Percentiles rank a stretch among this genome's conserved stretches.
Conservation (phyloP, 2,329 filamentous ascomycete species). For the Clonostachys rhizophaga region DNA sequence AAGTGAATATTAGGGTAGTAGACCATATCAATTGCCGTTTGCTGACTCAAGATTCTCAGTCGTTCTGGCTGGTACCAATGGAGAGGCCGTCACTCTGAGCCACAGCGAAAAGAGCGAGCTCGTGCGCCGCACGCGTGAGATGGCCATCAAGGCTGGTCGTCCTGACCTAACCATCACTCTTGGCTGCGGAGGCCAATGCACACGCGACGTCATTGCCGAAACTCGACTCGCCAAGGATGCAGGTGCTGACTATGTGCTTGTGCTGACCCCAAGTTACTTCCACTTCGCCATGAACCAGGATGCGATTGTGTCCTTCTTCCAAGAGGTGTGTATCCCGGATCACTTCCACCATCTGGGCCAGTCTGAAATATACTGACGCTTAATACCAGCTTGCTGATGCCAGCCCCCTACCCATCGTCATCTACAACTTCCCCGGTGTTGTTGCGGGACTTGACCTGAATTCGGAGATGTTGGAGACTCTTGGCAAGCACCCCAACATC, state of each 20-base stretch:
- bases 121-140: constrained; percentile 55
- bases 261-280: constrained; percentile 70
- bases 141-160: constrained; percentile 51
- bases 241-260: constrained; percentile 63
- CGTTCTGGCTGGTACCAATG: constrained; percentile 68
- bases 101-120: constrained; percentile 59
- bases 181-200: constrained; percentile 62
- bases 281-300: constrained; percentile 57
- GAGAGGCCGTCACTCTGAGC: constrained; percentile 67
- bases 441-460: constrained; percentile 64
- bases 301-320: constrained; percentile 59
- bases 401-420: constrained; percentile 57
- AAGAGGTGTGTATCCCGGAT: constrained; percentile 22
- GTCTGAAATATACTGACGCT: no score
- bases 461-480: constrained; percentile 56
- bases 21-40: constrained; percentile 4
- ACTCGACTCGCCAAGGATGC: constrained; percentile 56
- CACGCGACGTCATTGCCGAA: constrained; percentile 60
- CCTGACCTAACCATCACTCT: constrained; percentile 58
- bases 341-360: no score
- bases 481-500: constrained; percentile 59
- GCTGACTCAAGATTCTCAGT: constrained; percentile 23
- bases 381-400: constrained; percentile 35
- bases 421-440: constrained; percentile 71
- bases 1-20: not conserved